Percentiles rank a stretch among this genome's conserved stretches.
These are phyloP conservation scores for Physaria fendleri DNA, from an alignment of 345 rosid species.

Conservation along the genomic window DNA sequence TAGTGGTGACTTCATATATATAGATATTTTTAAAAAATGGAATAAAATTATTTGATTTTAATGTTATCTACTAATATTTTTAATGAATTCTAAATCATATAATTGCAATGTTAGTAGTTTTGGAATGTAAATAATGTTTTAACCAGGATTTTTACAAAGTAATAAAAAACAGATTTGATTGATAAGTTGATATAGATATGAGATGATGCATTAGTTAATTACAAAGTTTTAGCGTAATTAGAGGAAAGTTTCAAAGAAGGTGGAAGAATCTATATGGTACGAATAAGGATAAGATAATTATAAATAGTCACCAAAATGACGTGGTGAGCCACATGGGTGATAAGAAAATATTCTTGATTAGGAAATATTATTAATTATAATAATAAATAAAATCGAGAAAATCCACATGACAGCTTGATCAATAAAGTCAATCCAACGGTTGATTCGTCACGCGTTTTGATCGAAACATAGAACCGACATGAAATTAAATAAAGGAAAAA, in stretches of 20 bases:
- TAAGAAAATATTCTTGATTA: no score
- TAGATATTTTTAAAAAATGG: not conserved
- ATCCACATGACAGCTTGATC: constrained; percentile 13
- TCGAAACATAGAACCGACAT: not conserved
- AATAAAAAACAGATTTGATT: not conserved
- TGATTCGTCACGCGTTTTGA: constrained; percentile 16
- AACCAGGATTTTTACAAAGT: not conserved
- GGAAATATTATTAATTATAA: constrained; percentile 10
- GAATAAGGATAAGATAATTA: constrained; percentile 19
- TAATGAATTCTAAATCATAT: not conserved
- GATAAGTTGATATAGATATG: not conserved
- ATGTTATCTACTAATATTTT: not conserved
- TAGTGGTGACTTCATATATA: constrained; percentile 5
- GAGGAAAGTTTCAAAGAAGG: not conserved
- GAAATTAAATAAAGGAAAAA: no score
- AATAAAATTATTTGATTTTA: not conserved
- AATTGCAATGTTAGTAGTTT: not conserved
- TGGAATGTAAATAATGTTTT: not conserved
- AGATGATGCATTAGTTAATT: not conserved
- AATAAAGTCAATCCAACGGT: constrained; percentile 21
- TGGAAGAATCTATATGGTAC: constrained; percentile 18
- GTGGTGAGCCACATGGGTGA: constrained; percentile 31
- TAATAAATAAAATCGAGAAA: constrained; percentile 14
- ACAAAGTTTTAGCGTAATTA: not conserved
- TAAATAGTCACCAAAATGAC: constrained; percentile 21